phyloP scores from a whole-genome alignment of 371 early-diverging fungal genomes.

The Smittium culicis region DNA sequence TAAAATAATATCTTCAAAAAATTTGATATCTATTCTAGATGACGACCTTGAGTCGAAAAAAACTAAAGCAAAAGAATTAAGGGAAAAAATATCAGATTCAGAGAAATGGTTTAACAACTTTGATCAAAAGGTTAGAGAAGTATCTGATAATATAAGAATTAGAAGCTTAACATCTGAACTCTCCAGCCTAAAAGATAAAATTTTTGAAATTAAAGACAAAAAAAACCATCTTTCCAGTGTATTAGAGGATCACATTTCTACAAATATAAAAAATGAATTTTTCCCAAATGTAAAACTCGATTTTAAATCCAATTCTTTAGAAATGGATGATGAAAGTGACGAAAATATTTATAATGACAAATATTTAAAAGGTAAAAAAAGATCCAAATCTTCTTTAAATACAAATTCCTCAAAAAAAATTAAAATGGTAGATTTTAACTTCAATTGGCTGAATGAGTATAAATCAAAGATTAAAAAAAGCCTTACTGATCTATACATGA shows the following conservation, averaged over 20 bases:
- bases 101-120: slow-evolving; percentile 11
- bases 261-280: not conserved
- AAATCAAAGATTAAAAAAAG: not conserved
- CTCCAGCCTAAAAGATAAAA: not conserved
- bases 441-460: not conserved
- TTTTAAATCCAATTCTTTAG: too few species aligned
- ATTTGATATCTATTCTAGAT: not conserved
- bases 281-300: not conserved
- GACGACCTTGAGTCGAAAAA: not conserved
- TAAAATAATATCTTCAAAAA: not conserved
- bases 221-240: not conserved
- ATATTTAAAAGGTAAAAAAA: not conserved
- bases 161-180: not conserved
- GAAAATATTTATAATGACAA: not conserved
- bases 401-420: not conserved
- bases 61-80: not conserved
- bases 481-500: not conserved
- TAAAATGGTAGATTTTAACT: not conserved
- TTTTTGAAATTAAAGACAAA: not conserved
- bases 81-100: not conserved
- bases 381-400: not conserved
- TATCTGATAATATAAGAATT: slow-evolving; percentile 8
- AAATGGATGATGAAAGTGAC: not conserved
- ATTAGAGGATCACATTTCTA: not conserved
- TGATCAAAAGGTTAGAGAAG: not conserved